Base-by-base conservation (phyloP, 192 early-diverging fungal species). In the Coemansia brasiliensis region DNA sequence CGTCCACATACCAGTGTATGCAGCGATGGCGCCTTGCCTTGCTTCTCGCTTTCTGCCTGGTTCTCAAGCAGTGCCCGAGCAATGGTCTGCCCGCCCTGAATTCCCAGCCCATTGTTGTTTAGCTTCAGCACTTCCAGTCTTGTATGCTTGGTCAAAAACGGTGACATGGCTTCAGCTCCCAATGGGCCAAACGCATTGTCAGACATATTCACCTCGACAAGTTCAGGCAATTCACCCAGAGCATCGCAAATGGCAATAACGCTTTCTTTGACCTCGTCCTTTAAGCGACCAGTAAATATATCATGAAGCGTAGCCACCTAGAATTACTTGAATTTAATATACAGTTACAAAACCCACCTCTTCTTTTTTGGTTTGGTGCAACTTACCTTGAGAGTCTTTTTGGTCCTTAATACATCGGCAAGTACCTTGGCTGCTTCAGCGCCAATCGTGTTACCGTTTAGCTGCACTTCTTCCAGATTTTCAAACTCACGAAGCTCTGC, bases 111-210 rank as follows among this genome's bases (percentile, higher is more conserved):
- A 64, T 95, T 95, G 86, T 98, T 98, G 84, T 98, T 94, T 25
- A 98, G 80, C 64, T 85, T 86, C n/a, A 98, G 83, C 18, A 86
- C 83, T 57, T 93, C 85, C 22, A 98, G 83, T 37, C 84, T 82
- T 17, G 86, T 82, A 67, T 90, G 93, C 61, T 90, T 86, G 65
- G 83, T 86, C 42, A 97, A 74, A 48, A 98, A 92, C 27, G 87
- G 81, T 15, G 91, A 80, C 80, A 98, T 83, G 5, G 94, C 92
- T 37, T 87, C 82, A 24, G 94, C 93, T 25, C 96, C 96, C 35
- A 88, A 87, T 12, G 96, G 94, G 16, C 96, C 96, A 81, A 98
- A 98, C n/a, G 96, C 96, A 61, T 98, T 98, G 73, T 98, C 94
- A 8, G 85, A 90, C 17, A 95, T 67, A 73, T 93, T 88, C 21